phyloP scores from a whole-genome alignment of 129 eudicot genomes.

The Kitagawia praeruptora region DNA sequence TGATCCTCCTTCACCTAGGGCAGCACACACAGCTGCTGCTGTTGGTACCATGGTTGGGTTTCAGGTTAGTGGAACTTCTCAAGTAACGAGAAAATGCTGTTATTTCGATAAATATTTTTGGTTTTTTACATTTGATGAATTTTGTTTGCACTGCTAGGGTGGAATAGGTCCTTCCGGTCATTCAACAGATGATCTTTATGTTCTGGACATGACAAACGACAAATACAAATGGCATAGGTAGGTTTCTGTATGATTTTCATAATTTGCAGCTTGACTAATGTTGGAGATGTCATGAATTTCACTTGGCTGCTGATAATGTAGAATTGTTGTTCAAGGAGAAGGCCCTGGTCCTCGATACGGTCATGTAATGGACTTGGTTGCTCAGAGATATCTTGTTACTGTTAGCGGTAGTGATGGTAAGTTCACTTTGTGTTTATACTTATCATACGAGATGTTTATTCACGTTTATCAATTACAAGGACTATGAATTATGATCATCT shows the following conservation, averaged over 20 bases:
- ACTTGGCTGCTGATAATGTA: constrained; percentile 28
- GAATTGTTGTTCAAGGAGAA: constrained; percentile 95
- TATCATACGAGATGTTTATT: not conserved
- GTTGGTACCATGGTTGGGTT: constrained; percentile 98
- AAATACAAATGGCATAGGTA: constrained; percentile 96
- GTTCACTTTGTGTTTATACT: constrained; percentile 16
- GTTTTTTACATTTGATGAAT: constrained; percentile 11
- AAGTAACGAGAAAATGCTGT: not conserved
- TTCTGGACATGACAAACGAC: constrained; percentile 90
- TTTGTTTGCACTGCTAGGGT: constrained; percentile 52
- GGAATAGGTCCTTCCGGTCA: constrained; percentile 99
- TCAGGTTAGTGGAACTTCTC: constrained; percentile 56
- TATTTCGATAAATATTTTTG: not conserved
- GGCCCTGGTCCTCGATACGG: constrained; percentile 99
- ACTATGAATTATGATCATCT: not conserved
- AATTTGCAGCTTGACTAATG: not conserved
- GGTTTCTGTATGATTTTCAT: constrained; percentile 1
- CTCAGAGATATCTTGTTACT: constrained; percentile 91
- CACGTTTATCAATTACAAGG: not conserved
- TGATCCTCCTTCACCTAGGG: constrained; percentile 96
- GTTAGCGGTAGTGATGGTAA: constrained; percentile 97
- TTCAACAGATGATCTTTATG: constrained; percentile 94
- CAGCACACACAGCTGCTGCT: constrained; percentile 93
- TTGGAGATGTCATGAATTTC: constrained; percentile 9
- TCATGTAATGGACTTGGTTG: constrained; percentile 96